These are phyloP conservation scores for Sarocladium brachiariae DNA, from an alignment of 2,329 filamentous ascomycete species.

Conservation along the genomic window DNA sequence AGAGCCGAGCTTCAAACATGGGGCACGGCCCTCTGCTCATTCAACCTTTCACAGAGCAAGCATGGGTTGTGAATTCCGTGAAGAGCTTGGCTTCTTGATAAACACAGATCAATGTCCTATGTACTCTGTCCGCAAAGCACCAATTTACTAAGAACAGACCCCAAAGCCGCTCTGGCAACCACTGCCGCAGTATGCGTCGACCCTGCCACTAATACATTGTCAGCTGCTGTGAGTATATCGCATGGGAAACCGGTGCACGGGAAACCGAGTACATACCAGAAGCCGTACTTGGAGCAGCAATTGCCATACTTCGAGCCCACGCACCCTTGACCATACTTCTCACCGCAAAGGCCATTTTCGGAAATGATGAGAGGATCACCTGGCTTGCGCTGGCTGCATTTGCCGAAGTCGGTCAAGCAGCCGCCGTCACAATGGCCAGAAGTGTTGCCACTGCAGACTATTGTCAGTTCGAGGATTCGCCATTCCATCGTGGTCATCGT, in stretches of 20 bases:
- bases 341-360: conserved; percentile 30
- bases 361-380: conserved; percentile 15
- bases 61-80: no score
- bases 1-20: no score
- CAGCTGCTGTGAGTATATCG: background rate
- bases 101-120: no score
- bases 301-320: conserved; percentile 19
- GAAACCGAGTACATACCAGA: conserved; percentile 22
- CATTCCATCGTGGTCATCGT: no score
- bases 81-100: no score
- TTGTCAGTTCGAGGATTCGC: background rate
- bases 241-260: no score
- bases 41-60: no score
- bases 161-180: background rate
- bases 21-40: no score
- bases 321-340: conserved; percentile 24
- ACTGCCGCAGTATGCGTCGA: background rate
- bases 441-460: conserved; percentile 22
- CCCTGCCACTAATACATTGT: background rate
- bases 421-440: conserved; percentile 29
- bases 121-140: background rate
- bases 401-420: conserved; percentile 29
- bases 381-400: conserved; percentile 18
- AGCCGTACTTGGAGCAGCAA: conserved; percentile 30
- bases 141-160: background rate